Base-by-base conservation (phyloP, 495 filamentous ascomycete species). In the Saxispiralis lemnorum region DNA sequence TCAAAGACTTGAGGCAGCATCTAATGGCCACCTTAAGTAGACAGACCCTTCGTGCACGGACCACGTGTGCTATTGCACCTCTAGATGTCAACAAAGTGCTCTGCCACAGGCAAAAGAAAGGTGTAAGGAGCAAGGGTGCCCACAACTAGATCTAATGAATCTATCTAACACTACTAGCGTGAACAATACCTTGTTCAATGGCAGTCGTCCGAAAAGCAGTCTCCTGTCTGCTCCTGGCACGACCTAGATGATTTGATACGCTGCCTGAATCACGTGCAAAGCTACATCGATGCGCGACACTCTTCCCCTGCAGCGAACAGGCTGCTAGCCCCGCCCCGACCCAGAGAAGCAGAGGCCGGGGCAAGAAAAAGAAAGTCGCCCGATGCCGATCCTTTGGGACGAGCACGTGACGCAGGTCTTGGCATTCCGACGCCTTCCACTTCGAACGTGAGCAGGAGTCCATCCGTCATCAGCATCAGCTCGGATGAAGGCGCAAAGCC, bases 111-210 rank as follows among this genome's bases (percentile, higher is more conserved):
- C 34, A 19, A 2, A 44, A 39, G 5, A 24, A 47, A 32, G 42
- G 30, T 3, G 50, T 53, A 49, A 45, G 46, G 35, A 39, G 43
- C 40, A 9, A 32, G 11, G 37, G 1, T 10, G 12, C 28, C 35
- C 6, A 4, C 14, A 3, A 33, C 10, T 20, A n/a, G 37, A 33
- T 32, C 46, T 14, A 35, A 31, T 5, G 24, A 9, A 28, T 28
- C 24, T 45, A 42, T 41, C 34, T n/a, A 6, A 4, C n/a, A 14
- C 3, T 10, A 44, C 20, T 51, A 63, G 57, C 40, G 44, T 3
- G 60, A 62, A 35, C 45, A 64, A 33, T 63, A 55, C 33, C 51
- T 64, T 12, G 49, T 64, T 1, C 33, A 43, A 37, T 64, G 61
- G 61, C 43, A 44, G 11, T 46, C 55, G 5, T 16, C 38, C 7